Evolutionary conservation across 495 filamentous ascomycete genomes (phyloP).

Genomic region (Neurospora tetraspora): DNA sequence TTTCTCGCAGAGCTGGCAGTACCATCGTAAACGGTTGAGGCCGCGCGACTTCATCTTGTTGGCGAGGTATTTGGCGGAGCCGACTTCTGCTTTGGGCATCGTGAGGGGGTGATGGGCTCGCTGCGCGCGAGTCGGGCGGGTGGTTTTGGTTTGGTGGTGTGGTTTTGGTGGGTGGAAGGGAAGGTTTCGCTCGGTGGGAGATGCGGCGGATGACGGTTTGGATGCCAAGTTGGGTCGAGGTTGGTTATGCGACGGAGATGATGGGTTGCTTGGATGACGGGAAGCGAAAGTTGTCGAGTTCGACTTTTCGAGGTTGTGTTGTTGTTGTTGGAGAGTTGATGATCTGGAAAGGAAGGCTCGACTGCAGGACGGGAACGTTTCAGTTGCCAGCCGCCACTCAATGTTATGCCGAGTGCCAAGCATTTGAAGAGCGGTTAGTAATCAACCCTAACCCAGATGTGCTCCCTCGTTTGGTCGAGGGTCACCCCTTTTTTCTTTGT

Average conservation of each 20-base stretch:
- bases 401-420: neutral
- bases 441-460: neutral
- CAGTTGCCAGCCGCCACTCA: neutral
- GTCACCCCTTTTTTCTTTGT: neutral
- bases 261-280: neutral
- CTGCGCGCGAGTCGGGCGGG: constrained; percentile 19
- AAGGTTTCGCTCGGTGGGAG: neutral
- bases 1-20: constrained; percentile 60
- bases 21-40: constrained; percentile 77
- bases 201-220: neutral
- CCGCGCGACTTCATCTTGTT: constrained; percentile 91
- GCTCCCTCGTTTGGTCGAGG: neutral
- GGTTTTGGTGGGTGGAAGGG: neutral
- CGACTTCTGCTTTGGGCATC: constrained; percentile 84
- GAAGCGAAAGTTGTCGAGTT: neutral
- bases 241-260: neutral
- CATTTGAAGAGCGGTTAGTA: neutral
- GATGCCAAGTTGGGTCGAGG: neutral
- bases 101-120: neutral
- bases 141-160: neutral
- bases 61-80: constrained; percentile 71
- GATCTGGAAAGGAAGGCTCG: neutral
- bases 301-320: neutral
- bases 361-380: neutral
- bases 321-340: neutral